Conservation (phyloP, 495 filamentous ascomycete species). For the Friedmanniomyces endolithicus region DNA sequence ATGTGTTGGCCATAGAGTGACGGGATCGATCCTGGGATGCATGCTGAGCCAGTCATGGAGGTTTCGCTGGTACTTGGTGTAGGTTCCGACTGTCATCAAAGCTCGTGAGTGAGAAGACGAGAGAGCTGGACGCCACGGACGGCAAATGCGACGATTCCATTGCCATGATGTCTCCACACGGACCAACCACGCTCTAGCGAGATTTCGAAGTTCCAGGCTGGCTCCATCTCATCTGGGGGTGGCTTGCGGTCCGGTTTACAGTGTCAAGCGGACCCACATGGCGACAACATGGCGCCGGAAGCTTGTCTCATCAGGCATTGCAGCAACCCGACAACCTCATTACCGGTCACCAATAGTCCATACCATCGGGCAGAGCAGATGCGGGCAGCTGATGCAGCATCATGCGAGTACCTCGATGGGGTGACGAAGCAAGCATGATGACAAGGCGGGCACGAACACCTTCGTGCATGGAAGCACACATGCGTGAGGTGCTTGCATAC, state of each 20-base stretch:
- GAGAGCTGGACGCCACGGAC: neutral
- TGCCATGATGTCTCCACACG: neutral
- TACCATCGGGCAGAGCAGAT: neutral
- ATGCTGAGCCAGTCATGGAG: neutral
- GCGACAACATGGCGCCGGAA: neutral
- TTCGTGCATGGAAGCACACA: neutral
- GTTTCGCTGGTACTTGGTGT: neutral
- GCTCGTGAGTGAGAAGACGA: no score
- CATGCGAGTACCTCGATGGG: neutral
- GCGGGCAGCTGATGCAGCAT: neutral
- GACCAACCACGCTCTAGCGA: neutral
- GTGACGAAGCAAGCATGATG: neutral
- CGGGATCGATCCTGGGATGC: neutral
- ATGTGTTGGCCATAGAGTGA: neutral
- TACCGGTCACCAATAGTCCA: no score
- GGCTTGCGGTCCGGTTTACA: neutral
- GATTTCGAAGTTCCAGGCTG: neutral
- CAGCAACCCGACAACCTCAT: no score
- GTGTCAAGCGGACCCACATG: neutral
- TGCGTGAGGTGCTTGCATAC: neutral
- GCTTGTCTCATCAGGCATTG: neutral
- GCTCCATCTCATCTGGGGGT: neutral
- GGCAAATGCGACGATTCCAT: neutral
- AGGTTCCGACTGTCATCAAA: neutral
- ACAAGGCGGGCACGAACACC: neutral